These are phyloP conservation scores for Epichloe sibirici DNA, from an alignment of 2,329 filamentous ascomycete species.

Conservation along the genomic window DNA sequence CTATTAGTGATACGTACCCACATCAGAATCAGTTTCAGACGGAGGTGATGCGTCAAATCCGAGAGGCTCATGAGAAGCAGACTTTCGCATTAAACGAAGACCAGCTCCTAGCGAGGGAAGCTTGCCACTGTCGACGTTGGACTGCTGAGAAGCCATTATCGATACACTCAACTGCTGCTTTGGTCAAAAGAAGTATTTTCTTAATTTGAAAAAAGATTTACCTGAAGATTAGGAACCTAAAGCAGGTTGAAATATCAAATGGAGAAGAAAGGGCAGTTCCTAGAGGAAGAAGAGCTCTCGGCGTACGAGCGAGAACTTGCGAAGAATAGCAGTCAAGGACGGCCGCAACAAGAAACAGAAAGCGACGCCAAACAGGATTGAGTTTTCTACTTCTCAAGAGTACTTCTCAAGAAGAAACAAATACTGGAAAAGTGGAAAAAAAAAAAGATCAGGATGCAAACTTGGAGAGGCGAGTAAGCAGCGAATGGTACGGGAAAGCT, in stretches of 20 bases:
- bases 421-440: background rate
- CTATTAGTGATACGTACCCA: background rate
- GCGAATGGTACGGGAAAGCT: background rate
- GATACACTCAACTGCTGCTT: background rate
- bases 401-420: background rate
- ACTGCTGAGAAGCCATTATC: background rate
- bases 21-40: constrained; percentile 2
- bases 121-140: background rate
- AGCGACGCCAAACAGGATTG: background rate
- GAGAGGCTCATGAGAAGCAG: constrained; percentile 10
- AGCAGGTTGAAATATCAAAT: background rate
- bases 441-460: background rate
- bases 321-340: background rate
- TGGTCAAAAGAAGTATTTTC: background rate
- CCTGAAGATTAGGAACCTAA: no score
- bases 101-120: constrained; percentile 2
- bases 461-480: background rate
- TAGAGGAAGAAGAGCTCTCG: background rate
- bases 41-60: constrained; percentile 1
- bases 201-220: no score
- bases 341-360: background rate
- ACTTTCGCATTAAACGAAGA: constrained; percentile 6
- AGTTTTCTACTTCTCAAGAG: background rate
- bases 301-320: background rate
- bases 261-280: background rate